Base-by-base conservation (phyloP, 805 yeast species). In the Grigorovia jiainica region DNA sequence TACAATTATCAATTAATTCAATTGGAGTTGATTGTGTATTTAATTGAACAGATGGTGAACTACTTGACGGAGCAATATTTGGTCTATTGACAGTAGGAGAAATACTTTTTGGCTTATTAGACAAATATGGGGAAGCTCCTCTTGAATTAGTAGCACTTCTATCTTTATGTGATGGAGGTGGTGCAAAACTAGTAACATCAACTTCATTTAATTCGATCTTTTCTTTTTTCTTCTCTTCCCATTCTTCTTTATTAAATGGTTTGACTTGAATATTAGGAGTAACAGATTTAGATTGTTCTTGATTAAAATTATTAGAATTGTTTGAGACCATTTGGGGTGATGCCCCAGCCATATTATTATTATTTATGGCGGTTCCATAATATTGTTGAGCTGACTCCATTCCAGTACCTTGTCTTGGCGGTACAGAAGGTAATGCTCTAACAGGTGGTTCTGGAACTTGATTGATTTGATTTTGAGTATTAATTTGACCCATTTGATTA, bases 141-240 rank as follows among this genome's bases (percentile, higher is more conserved):
- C 18, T 35, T 2, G 42, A 31, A 4, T 30, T 11, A 2, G 21
- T 21, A 16, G n/a, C 29, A 17, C 47, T 44, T 19, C 56, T 56
- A 41, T 51, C 57, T 18, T 45, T 52, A 41, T 55, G 64, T 5
- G 50, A 46, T 6, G 64, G 64, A 2, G 64, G 64, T 8, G 62
- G 57, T 7, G 61, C 55, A 17, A 59, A 34, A 7, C 39, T 29
- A 5, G 45, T 27, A 1, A 50, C 25, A 40, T 53, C 62, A 1
- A 48, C 38, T n/a, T 38, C 32, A 3, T 48, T 42, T 4, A 53
- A 41, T 3, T 40, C 42, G 0, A 48, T 34, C 38, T 40, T 46
- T 27, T 32, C 34, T 11, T 42, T 42, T 35, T 29, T 44, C 20
- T 45, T 40, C 32, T 48, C 51, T 13, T 44, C 49, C 27, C 41